Evolutionary conservation across 1,284 basidiomycete species (phyloP).

Genomic region (Fistulinella staudtii): DNA sequence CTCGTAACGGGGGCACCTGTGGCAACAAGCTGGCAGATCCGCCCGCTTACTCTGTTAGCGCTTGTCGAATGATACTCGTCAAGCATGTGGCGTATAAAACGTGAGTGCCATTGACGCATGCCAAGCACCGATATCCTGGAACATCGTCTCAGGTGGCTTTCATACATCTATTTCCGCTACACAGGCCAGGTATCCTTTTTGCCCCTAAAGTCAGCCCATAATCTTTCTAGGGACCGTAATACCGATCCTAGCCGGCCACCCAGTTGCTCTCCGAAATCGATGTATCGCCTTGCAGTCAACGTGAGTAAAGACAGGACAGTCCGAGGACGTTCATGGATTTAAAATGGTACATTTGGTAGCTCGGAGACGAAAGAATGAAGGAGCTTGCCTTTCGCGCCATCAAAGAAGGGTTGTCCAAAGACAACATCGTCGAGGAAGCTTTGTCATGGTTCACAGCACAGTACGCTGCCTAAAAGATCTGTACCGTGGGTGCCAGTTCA

Average conservation of each 20-base stretch:
- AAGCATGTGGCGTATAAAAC: slow-evolving; percentile 29
- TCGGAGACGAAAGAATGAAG: slow-evolving; percentile 25
- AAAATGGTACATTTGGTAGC: slow-evolving; percentile 14
- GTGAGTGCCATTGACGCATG: slow-evolving; percentile 13
- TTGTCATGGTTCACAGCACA: slow-evolving; percentile 33
- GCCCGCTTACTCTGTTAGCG: slow-evolving; percentile 27
- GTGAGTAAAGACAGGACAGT: slow-evolving; percentile 11
- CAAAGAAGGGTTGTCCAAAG: slow-evolving; percentile 18
- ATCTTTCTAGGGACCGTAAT: not conserved
- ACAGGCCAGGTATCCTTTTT: slow-evolving; percentile 28
- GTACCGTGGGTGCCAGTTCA: slow-evolving; percentile 15
- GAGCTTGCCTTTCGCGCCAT: slow-evolving; percentile 28
- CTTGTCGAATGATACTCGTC: slow-evolving; percentile 25
- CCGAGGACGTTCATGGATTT: not conserved
- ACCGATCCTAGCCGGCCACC: not conserved
- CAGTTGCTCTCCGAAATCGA: slow-evolving; percentile 33
- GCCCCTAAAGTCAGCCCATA: slow-evolving; percentile 22
- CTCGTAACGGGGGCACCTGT: not conserved
- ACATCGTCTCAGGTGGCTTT: slow-evolving; percentile 16
- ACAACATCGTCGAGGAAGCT: slow-evolving; percentile 29
- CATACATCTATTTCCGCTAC: slow-evolving; percentile 31
- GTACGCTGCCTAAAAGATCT: slow-evolving; percentile 16
- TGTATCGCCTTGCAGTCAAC: slow-evolving; percentile 30
- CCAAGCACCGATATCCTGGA: not conserved
- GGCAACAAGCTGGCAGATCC: slow-evolving; percentile 8